Percentiles rank a stretch among this genome's conserved stretches.
These are phyloP conservation scores for Talaromyces sp. DNA, from an alignment of 2,329 filamentous ascomycete species.

Conservation along the genomic window DNA sequence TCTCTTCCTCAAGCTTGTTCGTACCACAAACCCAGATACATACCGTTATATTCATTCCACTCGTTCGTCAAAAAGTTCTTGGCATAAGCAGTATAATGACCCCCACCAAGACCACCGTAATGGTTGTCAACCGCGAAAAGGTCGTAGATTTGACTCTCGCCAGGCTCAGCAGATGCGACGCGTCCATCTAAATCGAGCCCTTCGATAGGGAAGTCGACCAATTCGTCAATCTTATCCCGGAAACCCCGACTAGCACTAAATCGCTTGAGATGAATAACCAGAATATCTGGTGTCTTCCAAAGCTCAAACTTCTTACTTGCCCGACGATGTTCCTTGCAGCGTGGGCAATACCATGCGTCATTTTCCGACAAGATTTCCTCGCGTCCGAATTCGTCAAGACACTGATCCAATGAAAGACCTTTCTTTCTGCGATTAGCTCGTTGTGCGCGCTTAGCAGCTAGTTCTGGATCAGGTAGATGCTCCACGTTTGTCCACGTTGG, in stretches of 20 bases:
- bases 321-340: slow-evolving; percentile 88
- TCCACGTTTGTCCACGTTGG: slow-evolving; percentile 56
- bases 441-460: slow-evolving; percentile 60
- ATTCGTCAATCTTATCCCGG: slow-evolving; percentile 84
- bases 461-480: slow-evolving; percentile 56
- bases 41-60: slow-evolving; percentile 98
- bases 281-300: slow-evolving; percentile 93
- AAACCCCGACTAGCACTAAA: slow-evolving; percentile 82
- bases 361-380: slow-evolving; percentile 90
- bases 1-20: neutral
- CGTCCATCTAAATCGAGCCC: slow-evolving; percentile 76
- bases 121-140: slow-evolving; percentile 95
- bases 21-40: slow-evolving; percentile 31
- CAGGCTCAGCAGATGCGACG: slow-evolving; percentile 74
- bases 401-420: slow-evolving; percentile 83
- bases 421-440: slow-evolving; percentile 65
- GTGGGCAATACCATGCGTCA: slow-evolving; percentile 95
- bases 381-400: slow-evolving; percentile 89
- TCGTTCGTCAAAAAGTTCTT: slow-evolving; percentile 84
- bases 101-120: slow-evolving; percentile 86
- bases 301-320: slow-evolving; percentile 96
- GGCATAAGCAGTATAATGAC: slow-evolving; percentile 92
- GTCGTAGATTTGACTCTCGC: slow-evolving; percentile 82
- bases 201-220: slow-evolving; percentile 87
- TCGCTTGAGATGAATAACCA: slow-evolving; percentile 91